Conservation (phyloP, 208 protist species). For the Acanthamoeba rhysodes region DNA sequence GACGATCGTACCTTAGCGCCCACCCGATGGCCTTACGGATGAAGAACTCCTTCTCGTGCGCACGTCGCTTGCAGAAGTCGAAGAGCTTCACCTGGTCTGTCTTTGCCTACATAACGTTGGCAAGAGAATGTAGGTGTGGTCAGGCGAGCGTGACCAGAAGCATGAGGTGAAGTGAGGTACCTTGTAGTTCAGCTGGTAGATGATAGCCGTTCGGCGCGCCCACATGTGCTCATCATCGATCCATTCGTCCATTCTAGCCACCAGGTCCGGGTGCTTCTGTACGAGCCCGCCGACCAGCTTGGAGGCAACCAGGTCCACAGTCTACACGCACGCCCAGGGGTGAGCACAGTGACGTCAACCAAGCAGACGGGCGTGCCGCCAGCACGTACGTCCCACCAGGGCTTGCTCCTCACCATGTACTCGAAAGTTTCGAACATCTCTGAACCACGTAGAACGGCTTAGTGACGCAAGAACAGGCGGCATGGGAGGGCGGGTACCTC, state of each 20-base stretch:
- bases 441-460: not conserved
- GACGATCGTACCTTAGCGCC: conserved; percentile 65
- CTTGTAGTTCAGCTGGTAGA: conserved; percentile 64
- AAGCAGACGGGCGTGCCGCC: not conserved
- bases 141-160: not conserved
- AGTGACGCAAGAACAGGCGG: not conserved
- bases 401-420: conserved; percentile 57
- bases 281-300: conserved; percentile 41
- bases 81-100: conserved; percentile 37
- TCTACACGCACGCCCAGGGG: not conserved
- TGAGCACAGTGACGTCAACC: not conserved
- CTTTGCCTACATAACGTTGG: not conserved
- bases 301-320: conserved; percentile 32
- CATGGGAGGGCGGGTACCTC: not conserved
- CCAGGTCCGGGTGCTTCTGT: not conserved
- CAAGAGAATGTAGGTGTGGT: not conserved
- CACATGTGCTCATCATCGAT: conserved; percentile 66
- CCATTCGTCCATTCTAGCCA: not conserved
- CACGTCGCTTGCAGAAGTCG: conserved; percentile 14
- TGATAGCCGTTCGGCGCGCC: conserved; percentile 37
- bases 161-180: not conserved
- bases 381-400: conserved; percentile 68
- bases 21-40: conserved; percentile 72
- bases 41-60: conserved; percentile 70
- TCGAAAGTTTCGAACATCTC: conserved; percentile 38